A percentile compares a stretch with the other conserved stretches of the same genome.
Conservation (phyloP, 345 rosid species). For the Atalantia buxifolia region DNA sequence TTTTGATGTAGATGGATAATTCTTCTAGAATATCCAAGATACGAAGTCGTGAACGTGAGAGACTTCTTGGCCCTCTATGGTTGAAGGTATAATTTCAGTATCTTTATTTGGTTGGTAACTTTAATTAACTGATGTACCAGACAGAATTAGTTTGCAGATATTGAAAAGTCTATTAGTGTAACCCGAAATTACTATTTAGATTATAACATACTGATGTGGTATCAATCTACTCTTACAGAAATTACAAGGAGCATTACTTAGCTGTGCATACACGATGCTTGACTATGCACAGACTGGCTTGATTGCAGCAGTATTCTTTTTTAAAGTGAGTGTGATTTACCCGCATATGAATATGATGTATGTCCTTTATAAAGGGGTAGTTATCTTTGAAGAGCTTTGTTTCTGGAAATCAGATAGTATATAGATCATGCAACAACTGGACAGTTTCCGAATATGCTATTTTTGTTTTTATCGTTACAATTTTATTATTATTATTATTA, state of each 20-base stretch:
- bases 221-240: conserved; percentile 35
- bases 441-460: not conserved
- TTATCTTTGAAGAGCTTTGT: not conserved
- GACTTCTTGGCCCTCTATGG: conserved; percentile 97
- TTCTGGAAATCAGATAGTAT: not conserved
- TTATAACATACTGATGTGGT: conserved; percentile 11
- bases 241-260: conserved; percentile 82
- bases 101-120: conserved; percentile 2
- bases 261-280: conserved; percentile 71
- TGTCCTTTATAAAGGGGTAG: conserved; percentile 1
- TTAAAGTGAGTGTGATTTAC: conserved; percentile 59
- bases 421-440: not conserved
- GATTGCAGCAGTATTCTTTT: conserved; percentile 95
- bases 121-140: not conserved
- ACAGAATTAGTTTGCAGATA: not conserved
- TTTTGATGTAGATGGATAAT: conserved; percentile 85
- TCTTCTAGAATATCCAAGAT: conserved; percentile 97
- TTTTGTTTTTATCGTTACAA: not conserved
- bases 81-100: conserved; percentile 54
- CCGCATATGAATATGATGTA: not conserved
- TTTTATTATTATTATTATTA: not conserved
- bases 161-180: conserved; percentile 3
- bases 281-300: conserved; percentile 98
- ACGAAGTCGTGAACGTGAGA: conserved; percentile 80
- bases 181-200: conserved; percentile 8